These are phyloP conservation scores for Backusella tarrabulga DNA, from an alignment of 192 early-diverging fungal genomes.

Conservation along the genomic window DNA sequence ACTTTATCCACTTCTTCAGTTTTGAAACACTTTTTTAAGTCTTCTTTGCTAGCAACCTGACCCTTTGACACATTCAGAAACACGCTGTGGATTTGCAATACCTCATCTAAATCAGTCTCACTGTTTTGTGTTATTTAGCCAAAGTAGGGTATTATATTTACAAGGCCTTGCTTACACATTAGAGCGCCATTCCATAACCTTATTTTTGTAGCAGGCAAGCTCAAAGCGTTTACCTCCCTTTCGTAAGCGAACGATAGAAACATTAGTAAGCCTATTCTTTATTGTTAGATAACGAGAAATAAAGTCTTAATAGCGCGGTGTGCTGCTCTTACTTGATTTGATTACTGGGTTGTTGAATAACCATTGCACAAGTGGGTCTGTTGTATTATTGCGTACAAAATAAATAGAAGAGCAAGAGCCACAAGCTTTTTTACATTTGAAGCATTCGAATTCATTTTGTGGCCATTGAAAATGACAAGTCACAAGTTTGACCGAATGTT, in stretches of 20 bases:
- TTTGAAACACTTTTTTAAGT: conserved; percentile 85
- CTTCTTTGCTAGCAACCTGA: conserved; percentile 86
- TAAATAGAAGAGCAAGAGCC: too few relatives aligned
- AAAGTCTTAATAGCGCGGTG: neutral
- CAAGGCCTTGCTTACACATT: conserved; percentile 65
- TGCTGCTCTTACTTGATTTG: conserved; percentile 42
- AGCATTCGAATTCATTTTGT: too few relatives aligned
- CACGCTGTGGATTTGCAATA: conserved; percentile 91
- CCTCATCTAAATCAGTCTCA: conserved; percentile 96
- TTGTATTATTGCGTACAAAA: too few relatives aligned
- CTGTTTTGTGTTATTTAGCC: conserved; percentile 33
- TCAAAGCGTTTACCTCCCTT: conserved; percentile 99
- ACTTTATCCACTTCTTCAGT: conserved; percentile 85
- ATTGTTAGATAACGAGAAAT: neutral
- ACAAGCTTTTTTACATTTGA: too few relatives aligned
- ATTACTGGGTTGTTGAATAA: conserved; percentile 38
- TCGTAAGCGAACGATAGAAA: conserved; percentile 91
- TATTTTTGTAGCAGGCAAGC: conserved; percentile 99
- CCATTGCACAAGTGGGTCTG: neutral
- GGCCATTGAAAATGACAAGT: too few relatives aligned
- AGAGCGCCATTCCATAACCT: conserved; percentile 93
- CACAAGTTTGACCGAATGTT: too few relatives aligned
- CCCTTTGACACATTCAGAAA: conserved; percentile 98
- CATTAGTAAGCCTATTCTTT: conserved; percentile 82
- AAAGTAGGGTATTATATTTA: neutral